Evolutionary conservation across 371 early-diverging fungal genomes (phyloP).

Genomic region (Saksenaea oblongispora): DNA sequence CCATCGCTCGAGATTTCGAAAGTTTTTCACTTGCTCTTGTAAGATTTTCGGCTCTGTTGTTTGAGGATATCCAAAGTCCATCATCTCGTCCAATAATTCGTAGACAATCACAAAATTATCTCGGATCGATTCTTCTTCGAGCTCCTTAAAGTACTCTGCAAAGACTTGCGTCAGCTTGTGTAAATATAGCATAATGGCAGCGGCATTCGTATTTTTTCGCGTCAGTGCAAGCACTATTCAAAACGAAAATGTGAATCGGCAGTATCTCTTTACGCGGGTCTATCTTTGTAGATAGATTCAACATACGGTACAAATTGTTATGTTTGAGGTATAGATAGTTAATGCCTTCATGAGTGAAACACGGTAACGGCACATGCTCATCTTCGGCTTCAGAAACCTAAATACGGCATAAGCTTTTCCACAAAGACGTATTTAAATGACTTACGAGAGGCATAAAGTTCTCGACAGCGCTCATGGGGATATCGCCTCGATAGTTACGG

Average conservation of each 20-base stretch:
- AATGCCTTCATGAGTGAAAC: constrained; percentile 93
- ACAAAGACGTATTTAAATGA: neutral
- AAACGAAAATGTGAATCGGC: neutral
- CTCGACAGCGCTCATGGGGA: constrained; percentile 93
- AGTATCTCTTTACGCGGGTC: neutral
- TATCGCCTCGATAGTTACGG: constrained; percentile 82
- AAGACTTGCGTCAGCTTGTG: constrained; percentile 93
- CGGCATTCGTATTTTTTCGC: constrained; percentile 96
- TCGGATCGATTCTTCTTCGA: constrained; percentile 97
- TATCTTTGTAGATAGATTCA: neutral
- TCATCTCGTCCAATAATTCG: constrained; percentile 99
- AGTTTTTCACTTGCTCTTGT: constrained; percentile 69
- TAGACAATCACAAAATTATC: constrained; percentile 94
- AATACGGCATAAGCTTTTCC: neutral
- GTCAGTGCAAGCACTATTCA: constrained; percentile 88
- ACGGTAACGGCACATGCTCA: constrained; percentile 86
- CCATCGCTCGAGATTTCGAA: neutral
- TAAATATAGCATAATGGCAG: constrained; percentile 91
- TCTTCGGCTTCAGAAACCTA: constrained; percentile 86
- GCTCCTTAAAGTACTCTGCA: constrained; percentile 96
- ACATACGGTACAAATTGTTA: constrained; percentile 93
- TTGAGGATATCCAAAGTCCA: constrained; percentile 99
- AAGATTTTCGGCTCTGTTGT: constrained; percentile 97
- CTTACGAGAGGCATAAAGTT: constrained; percentile 94
- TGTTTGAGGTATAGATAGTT: constrained; percentile 93